phyloP scores from a whole-genome alignment of 2,329 filamentous ascomycete species.

The Pyrenophora seminiperda region DNA sequence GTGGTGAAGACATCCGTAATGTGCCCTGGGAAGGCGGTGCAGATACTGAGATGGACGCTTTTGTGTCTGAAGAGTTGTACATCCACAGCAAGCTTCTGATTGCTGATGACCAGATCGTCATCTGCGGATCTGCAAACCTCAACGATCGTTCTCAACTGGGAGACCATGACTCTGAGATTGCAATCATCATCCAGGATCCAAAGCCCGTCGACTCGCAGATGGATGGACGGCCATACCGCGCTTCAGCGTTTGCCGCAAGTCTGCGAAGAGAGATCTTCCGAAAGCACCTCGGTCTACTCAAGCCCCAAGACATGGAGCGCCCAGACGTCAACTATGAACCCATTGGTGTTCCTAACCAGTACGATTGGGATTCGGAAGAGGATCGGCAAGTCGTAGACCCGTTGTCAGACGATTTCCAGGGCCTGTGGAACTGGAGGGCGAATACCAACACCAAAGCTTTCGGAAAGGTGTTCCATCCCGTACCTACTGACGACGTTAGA shows the following conservation, averaged over 20 bases:
- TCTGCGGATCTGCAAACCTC: conserved; percentile 76
- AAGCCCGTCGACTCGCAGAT: conserved; percentile 72
- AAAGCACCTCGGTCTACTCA: conserved; percentile 86
- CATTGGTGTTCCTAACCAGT: conserved; percentile 60
- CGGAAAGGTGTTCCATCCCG: conserved; percentile 77
- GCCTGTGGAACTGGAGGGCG: conserved; percentile 75
- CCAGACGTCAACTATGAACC: conserved; percentile 64
- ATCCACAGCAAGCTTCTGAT: conserved; percentile 75
- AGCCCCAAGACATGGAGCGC: conserved; percentile 70
- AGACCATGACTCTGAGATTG: conserved; percentile 84
- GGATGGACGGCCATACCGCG: conserved; percentile 73
- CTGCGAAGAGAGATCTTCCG: conserved; percentile 86
- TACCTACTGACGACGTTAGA: conserved; percentile 70
- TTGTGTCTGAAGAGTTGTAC: conserved; percentile 67
- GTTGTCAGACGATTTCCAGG: conserved; percentile 68
- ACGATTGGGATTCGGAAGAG: conserved; percentile 55
- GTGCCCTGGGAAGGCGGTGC: conserved; percentile 64
- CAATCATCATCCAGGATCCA: conserved; percentile 83
- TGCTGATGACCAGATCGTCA: conserved; percentile 79
- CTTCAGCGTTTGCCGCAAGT: conserved; percentile 75
- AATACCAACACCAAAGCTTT: conserved; percentile 81
- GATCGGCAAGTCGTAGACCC: conserved; percentile 72
- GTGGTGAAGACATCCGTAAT: conserved; percentile 70
- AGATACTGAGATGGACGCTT: conserved; percentile 63
- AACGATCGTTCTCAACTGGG: conserved; percentile 79